Base-by-base conservation (phyloP, 352 stramenopile species). In the Globisporangium iwayamae region DNA sequence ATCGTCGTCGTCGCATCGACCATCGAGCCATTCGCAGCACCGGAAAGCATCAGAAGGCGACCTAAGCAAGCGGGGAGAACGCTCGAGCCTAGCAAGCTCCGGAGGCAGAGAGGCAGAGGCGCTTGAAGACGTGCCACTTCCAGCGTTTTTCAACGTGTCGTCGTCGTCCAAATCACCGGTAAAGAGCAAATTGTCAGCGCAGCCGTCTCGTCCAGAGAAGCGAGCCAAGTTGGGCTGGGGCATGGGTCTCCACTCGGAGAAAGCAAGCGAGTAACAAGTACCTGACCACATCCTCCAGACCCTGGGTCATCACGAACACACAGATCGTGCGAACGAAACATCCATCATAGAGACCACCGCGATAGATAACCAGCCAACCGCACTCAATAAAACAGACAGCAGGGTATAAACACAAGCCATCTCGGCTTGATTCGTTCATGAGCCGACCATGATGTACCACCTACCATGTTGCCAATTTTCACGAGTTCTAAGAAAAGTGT, bases 221-320 rank as follows among this genome's bases (percentile, higher is more conserved):
- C 82, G 85, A 8, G 69, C 62, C 11, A 93, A 90, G 70, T 73
- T 93, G 9, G 85, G 70, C n/a, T 93, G 85, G 85, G 85, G 85
- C 30, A 93, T 93, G 85, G 85, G 85, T 2, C 75, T 93, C 46
- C 73, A 77, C 34, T 64, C 63, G 18, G 58, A 65, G 16, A 60
- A 46, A 22, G 14, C 63, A 5, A 50, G 10, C 28, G 54, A 53
- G 34, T 50, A 30, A 22, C 10, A 3, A 38, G 56, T 3, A 28
- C 25, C 34, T 39, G 34, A 10, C 34, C 34, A 39, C 34, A 39
- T 39, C 7, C 8, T 39, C 11, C 7, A 8, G 34, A 39, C 34
- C 8, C 34, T 39, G 34, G 11, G 34, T 10, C 34, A 14, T 39
- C 34, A 39, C 34, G 34, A 39, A 28, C 25, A 39, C 34, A 39